Base-by-base conservation (phyloP, 441 rosid species). In the Macaranga tanarius region DNA sequence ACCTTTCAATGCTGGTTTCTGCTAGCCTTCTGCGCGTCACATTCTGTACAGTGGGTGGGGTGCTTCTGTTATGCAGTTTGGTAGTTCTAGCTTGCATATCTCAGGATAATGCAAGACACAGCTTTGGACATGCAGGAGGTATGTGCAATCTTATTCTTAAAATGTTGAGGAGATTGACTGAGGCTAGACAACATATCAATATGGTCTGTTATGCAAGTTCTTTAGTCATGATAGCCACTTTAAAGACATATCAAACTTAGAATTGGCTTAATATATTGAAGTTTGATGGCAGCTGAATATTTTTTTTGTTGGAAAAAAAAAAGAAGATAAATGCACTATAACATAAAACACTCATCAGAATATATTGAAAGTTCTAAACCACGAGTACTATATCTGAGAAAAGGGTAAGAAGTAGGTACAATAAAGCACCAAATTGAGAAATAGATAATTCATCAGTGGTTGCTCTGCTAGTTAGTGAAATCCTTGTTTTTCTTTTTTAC, bases 81-180 rank as follows among this genome's bases (percentile, higher is more conserved):
- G 75, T 83, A 62, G 84, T 89, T 75, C 87, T 91, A 76, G 85
- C 89, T 45, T 81, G 79, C 78, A 79, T 86, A 42, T 88, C 85
- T 57, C 92, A 89, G 84, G 96, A 91, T 80, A 85, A 83, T 54
- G 91, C 84, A 69, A 83, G 94, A 74, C 90, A 87, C 77, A 86
- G 79, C 82, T 89, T 89, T 75, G 96, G 94, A 70, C 92, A 88
- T 72, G 65, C 82, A 11, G 96, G 94, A 86, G 96, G 94, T 89
- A 80, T 31, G 40, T 57, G 31, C n/a, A 67, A 42, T 61, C 59
- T 62, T 61, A 11, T 40, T 67, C 13, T 28, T 52, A 51, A 48
- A 62, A 51, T 26, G 51, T 64, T 70, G 60, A 75, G 44, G 34
- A 72, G 40, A 59, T 73, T 38, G 71, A 19, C 38, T 58, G 42